Evolutionary conservation across 805 yeast species (phyloP).

Genomic region (Ogataea sp.): DNA sequence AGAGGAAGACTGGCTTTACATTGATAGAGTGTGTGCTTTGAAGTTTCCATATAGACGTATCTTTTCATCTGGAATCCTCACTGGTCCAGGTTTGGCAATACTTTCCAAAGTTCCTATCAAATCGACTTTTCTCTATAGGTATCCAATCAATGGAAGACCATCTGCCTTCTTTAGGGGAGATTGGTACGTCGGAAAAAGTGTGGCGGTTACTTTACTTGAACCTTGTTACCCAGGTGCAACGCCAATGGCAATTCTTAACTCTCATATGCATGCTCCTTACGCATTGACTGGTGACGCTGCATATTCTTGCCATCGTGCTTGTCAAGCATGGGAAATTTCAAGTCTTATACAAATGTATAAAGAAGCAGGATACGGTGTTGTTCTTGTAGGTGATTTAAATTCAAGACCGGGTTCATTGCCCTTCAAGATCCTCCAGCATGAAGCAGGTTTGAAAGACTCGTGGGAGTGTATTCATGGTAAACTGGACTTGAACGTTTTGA

Average conservation of each 20-base stretch:
- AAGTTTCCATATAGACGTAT: slow-evolving; percentile 58
- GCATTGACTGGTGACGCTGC: slow-evolving; percentile 77
- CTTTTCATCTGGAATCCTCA: slow-evolving; percentile 74
- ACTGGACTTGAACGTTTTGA: slow-evolving; percentile 32
- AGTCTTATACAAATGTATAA: slow-evolving; percentile 51
- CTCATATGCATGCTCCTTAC: slow-evolving; percentile 98
- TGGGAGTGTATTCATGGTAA: slow-evolving; percentile 67
- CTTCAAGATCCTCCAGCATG: slow-evolving; percentile 58
- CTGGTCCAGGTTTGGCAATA: slow-evolving; percentile 91
- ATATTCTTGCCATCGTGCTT: slow-evolving; percentile 81
- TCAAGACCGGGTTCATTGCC: slow-evolving; percentile 84
- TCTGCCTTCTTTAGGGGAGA: slow-evolving; percentile 92
- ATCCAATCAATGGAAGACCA: slow-evolving; percentile 91
- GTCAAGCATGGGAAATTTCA: slow-evolving; percentile 96
- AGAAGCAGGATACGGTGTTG: slow-evolving; percentile 73
- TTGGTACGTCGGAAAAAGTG: slow-evolving; percentile 93
- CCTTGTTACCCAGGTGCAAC: slow-evolving; percentile 38
- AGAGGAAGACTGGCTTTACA: slow-evolving; percentile 68
- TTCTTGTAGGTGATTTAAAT: slow-evolving; percentile 90
- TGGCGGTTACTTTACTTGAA: slow-evolving; percentile 62
- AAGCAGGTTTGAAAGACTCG: slow-evolving; percentile 67
- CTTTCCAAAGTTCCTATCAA: slow-evolving; percentile 79
- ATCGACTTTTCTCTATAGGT: slow-evolving; percentile 69
- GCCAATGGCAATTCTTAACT: slow-evolving; percentile 73
- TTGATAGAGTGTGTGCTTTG: slow-evolving; percentile 35